A percentile compares a stretch with the other conserved stretches of the same genome.
These are phyloP conservation scores for Eragrostis nindensis DNA, from an alignment of 176 grass and related monocot species.

Conservation along the genomic window DNA sequence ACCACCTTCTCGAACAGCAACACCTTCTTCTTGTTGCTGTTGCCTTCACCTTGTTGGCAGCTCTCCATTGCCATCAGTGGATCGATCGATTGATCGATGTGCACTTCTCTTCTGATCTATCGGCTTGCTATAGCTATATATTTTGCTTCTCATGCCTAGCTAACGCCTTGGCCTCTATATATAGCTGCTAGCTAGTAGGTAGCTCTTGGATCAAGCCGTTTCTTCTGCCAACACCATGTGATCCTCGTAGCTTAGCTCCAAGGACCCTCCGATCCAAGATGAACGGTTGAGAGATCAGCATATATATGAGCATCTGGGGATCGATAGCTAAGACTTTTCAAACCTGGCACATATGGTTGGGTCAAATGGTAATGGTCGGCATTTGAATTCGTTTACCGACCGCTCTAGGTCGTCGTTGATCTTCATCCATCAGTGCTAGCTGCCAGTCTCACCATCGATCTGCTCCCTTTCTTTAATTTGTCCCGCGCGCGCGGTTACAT, in stretches of 20 bases:
- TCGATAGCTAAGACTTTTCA: background rate
- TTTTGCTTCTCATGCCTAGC: no score
- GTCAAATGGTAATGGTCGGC: background rate
- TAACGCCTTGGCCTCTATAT: background rate
- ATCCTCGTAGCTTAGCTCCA: background rate
- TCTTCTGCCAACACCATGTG: no score
- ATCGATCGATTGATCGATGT: background rate
- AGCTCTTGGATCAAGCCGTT: no score
- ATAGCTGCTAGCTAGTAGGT: background rate
- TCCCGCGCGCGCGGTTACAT: background rate
- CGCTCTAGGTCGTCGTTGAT: background rate
- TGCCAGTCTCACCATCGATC: no score
- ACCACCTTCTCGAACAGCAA: constrained; percentile 44
- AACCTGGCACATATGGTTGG: background rate
- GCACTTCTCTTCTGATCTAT: no score
- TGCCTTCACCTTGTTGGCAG: background rate
- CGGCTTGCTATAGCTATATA: background rate
- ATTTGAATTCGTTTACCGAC: background rate
- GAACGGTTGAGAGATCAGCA: background rate
- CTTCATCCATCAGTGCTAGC: background rate
- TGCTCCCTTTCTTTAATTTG: background rate
- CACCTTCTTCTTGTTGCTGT: no score
- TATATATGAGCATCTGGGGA: background rate
- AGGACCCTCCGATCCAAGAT: background rate
- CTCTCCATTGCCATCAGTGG: background rate